Conservation (phyloP, 192 early-diverging fungal genomes). For the Ambispora gerdemannii region DNA sequence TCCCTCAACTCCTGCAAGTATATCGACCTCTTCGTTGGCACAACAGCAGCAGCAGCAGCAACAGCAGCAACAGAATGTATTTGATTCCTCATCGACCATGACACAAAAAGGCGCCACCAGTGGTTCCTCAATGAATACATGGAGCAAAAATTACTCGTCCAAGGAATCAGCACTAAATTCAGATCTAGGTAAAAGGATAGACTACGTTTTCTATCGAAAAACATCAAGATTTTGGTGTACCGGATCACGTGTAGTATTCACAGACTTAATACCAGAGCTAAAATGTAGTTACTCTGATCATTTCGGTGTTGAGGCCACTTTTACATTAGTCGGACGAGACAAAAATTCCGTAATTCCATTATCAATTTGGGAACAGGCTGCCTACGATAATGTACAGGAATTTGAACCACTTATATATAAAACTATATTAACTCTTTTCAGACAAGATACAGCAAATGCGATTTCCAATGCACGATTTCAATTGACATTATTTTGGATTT, state of each 20-base stretch:
- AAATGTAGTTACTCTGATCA: constrained; percentile 47
- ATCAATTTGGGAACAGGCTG: constrained; percentile 18
- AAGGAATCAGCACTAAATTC: constrained; percentile 36
- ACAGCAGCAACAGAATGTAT: background rate
- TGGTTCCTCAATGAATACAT: constrained; percentile 51
- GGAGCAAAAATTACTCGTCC: constrained; percentile 45
- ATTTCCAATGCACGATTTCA: background rate
- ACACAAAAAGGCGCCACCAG: constrained; percentile 52
- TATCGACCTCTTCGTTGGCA: constrained; percentile 6
- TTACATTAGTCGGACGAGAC: constrained; percentile 32
- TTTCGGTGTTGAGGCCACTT: constrained; percentile 50
- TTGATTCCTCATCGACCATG: constrained; percentile 40
- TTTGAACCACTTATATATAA: constrained; percentile 17
- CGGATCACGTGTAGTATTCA: constrained; percentile 32
- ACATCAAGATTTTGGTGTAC: constrained; percentile 43
- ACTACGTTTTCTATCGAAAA: constrained; percentile 50
- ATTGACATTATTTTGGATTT: constrained; percentile 11
- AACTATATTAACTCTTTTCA: background rate
- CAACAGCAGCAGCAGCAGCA: background rate
- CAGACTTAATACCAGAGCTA: constrained; percentile 33
- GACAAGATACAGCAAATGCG: constrained; percentile 11
- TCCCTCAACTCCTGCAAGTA: constrained; percentile 34
- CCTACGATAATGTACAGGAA: constrained; percentile 9
- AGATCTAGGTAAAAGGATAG: constrained; percentile 45
- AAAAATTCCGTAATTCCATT: constrained; percentile 29